phyloP scores from a whole-genome alignment of 148 eudicot species.

The Bassia scoparia region DNA sequence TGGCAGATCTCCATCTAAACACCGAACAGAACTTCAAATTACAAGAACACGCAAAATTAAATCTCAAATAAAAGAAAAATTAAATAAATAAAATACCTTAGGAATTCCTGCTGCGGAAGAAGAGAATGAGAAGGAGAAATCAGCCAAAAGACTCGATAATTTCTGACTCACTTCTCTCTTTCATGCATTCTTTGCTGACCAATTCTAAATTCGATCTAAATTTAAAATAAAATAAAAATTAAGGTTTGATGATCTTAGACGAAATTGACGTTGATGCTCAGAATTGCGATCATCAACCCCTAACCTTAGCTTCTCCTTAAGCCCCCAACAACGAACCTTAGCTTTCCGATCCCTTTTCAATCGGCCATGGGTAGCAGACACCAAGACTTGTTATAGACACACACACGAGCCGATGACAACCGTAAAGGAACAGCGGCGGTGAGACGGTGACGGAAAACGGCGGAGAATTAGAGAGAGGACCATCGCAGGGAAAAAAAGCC shows the following conservation, averaged over 20 bases:
- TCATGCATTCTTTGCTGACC: constrained; percentile 41
- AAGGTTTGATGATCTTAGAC: constrained; percentile 16
- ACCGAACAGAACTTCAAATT: background rate
- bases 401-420: too few relatives aligned
- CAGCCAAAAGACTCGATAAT: constrained; percentile 48
- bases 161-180: constrained; percentile 52
- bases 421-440: too few relatives aligned
- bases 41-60: background rate
- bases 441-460: too few relatives aligned
- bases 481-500: too few relatives aligned
- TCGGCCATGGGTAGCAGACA: too few relatives aligned
- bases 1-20: constrained; percentile 28
- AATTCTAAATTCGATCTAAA: background rate
- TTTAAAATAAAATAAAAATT: background rate
- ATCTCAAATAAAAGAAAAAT: background rate
- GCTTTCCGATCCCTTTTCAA: too few relatives aligned
- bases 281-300: constrained; percentile 28
- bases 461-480: too few relatives aligned
- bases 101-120: constrained; percentile 30
- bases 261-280: background rate
- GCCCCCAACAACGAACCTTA: too few relatives aligned
- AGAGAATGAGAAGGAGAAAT: constrained; percentile 41
- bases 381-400: too few relatives aligned
- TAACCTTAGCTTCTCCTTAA: too few relatives aligned
- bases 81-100: constrained; percentile 37